Evolutionary conservation across 768 basidiomycete genomes (phyloP).

Genomic region (Russula virescens): DNA sequence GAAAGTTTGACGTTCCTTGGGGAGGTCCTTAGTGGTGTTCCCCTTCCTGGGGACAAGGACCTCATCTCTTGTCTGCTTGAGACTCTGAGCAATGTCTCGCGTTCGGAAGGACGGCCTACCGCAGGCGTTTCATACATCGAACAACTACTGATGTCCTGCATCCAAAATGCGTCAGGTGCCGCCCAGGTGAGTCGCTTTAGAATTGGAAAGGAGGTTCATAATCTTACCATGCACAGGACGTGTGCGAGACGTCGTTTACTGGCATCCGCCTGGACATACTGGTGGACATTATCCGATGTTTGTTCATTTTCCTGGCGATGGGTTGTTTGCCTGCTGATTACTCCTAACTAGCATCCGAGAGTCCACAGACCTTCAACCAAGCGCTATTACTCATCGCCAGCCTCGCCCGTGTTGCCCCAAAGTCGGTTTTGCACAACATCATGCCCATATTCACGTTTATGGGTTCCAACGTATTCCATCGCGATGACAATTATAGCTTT

Average conservation of each 20-base stretch:
- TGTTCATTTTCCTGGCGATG: conserved; percentile 19
- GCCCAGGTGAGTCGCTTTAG: conserved; percentile 42
- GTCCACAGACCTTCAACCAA: conserved; percentile 93
- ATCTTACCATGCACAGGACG: conserved; percentile 36
- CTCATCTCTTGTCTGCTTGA: conserved; percentile 70
- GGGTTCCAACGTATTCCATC: conserved; percentile 96
- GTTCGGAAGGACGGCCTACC: conserved; percentile 45
- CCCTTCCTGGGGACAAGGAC: conserved; percentile 63
- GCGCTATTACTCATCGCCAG: conserved; percentile 83
- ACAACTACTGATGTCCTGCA: conserved; percentile 78
- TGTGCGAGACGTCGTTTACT: conserved; percentile 46
- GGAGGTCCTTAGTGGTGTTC: conserved; percentile 62
- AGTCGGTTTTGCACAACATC: conserved; percentile 87
- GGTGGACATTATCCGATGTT: conserved; percentile 81
- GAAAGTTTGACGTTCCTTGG: conserved; percentile 52
- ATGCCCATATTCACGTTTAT: conserved; percentile 99
- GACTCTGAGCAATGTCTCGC: conserved; percentile 59
- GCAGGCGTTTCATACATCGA: conserved; percentile 74
- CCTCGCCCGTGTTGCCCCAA: conserved; percentile 77
- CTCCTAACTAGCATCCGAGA: conserved; percentile 58
- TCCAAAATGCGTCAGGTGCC: conserved; percentile 58
- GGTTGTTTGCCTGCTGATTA: conserved; percentile 8
- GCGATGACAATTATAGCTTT: conserved; percentile 94
- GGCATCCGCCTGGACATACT: conserved; percentile 76
- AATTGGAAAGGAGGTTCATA: background rate